phyloP scores from a whole-genome alignment of 2,329 filamentous ascomycete genomes.

The Clarireedia hainanense region DNA sequence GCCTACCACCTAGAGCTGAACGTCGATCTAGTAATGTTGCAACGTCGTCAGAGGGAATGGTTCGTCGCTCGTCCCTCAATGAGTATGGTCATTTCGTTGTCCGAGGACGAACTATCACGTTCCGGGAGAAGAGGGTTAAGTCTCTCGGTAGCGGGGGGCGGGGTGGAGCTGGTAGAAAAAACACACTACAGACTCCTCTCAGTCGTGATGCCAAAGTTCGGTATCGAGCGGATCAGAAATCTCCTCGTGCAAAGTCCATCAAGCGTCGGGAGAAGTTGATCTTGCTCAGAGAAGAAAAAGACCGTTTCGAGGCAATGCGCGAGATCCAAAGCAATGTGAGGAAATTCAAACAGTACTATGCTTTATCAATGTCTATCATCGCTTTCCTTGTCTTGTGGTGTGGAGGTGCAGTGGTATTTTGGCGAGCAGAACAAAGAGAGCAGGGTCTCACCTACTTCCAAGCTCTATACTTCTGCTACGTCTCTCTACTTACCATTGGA shows the following conservation, averaged over 20 bases:
- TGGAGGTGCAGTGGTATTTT: slow-evolving; percentile 58
- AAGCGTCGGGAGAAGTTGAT: slow-evolving; percentile 36
- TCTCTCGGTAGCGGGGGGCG: slow-evolving; percentile 18
- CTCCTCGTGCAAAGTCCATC: slow-evolving; percentile 7
- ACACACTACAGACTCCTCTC: slow-evolving; percentile 11
- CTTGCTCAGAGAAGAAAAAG: slow-evolving; percentile 48
- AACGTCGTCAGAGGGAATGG: slow-evolving; percentile 16
- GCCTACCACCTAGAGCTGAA: slow-evolving; percentile 24
- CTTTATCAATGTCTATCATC: slow-evolving; percentile 47
- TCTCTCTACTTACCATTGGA: slow-evolving; percentile 60
- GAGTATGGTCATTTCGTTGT: slow-evolving; percentile 31
- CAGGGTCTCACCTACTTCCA: slow-evolving; percentile 55
- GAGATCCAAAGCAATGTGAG: slow-evolving; percentile 49
- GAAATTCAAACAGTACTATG: slow-evolving; percentile 54
- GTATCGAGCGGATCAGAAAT: slow-evolving; percentile 11
- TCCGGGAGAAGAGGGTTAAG: slow-evolving; percentile 25
- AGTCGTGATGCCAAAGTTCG: slow-evolving; percentile 24
- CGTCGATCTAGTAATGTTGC: slow-evolving; percentile 9
- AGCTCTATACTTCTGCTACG: slow-evolving; percentile 62
- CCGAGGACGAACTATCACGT: slow-evolving; percentile 29
- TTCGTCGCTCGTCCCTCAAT: slow-evolving; percentile 20
- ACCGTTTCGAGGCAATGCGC: slow-evolving; percentile 59
- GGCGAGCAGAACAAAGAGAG: slow-evolving; percentile 44
- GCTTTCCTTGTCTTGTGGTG: slow-evolving; percentile 59
- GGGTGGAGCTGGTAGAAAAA: slow-evolving; percentile 20